Evolutionary conservation across 768 basidiomycete species (phyloP), one percentile per base, ranked within the genome.

Genomic region (Amanita pseudoporphyria): DNA sequence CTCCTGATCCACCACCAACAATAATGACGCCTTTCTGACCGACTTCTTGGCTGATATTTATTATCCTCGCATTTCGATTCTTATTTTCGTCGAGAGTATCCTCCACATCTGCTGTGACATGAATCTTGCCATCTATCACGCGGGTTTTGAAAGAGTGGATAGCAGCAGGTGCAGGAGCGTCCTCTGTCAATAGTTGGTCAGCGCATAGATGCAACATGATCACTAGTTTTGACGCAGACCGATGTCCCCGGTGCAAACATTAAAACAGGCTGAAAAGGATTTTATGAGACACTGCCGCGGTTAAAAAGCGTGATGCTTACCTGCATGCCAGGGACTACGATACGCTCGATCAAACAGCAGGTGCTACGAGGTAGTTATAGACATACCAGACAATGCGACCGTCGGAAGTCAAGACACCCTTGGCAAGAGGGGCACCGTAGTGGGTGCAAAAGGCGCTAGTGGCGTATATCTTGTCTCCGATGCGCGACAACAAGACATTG

Each of bases 391-490:
- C 79, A 16, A 94, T 77, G 52, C 86, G 70, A 9, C 87, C 90
- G 62, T 87, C 84, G 30, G 83, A 73, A 6, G 83, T 77, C 48
- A 92, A 69, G 9, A 90, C 82, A 45, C 90, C 91, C 64, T 89
- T 90, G 4, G 72, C 80, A 2, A 94, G 72, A 1, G 90, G 89
- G 2, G 91, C 91, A 9, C 92, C 92, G 60, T 92, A 94, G 63
- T 95, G 92, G 1, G 90, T 93, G 66, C 92, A 95, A 64, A 78
- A 85, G 2, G 87, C 87, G 53, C 81, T 83, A 0, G 85, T 92
- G 5, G 89, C 87, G 56, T 85, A 73, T 1, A 90, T 68, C 55
- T 83, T 77, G 57, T 84, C 81, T 24, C 83, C 84, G 14, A 93
- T 64, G 45, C 82, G 81, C 47, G 84, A 84, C 9, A 93, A 63